Percentiles rank a stretch among this genome's conserved stretches.
phyloP scores from a whole-genome alignment of 2,329 filamentous ascomycete species.

The Trichoderma pleuroti region DNA sequence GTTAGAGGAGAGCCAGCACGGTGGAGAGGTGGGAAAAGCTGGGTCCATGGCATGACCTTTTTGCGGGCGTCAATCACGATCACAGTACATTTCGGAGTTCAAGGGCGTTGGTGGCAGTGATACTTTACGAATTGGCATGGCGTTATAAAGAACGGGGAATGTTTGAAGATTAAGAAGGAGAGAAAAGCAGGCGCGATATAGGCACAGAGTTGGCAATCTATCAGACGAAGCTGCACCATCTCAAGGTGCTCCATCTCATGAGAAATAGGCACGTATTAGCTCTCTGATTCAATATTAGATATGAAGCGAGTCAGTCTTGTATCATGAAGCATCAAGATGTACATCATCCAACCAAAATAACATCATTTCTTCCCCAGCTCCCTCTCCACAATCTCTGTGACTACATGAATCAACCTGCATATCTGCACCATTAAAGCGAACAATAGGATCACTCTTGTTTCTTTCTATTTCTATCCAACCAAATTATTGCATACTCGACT shows the following conservation, averaged over 20 bases:
- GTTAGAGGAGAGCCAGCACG: constrained; percentile 30
- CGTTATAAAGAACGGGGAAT: not conserved
- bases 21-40: not conserved
- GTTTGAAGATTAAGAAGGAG: not conserved
- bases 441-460: not conserved
- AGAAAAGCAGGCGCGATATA: not conserved
- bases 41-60: not conserved
- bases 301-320: not conserved
- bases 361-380: not conserved
- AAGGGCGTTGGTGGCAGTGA: constrained; percentile 6
- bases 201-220: not conserved
- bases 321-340: not conserved
- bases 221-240: not conserved
- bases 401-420: not conserved
- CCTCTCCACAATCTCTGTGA: not conserved
- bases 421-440: not conserved
- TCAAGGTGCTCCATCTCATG: constrained; percentile 4
- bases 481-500: not conserved
- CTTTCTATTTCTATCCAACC: not conserved
- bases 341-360: not conserved
- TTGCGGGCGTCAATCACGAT: not conserved
- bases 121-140: constrained; percentile 9
- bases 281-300: not conserved
- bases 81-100: constrained; percentile 5
- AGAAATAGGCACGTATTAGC: constrained; percentile 4